These are phyloP conservation scores for Penicillium concentricum DNA, from an alignment of 2,329 filamentous ascomycete species.

Conservation along the genomic window DNA sequence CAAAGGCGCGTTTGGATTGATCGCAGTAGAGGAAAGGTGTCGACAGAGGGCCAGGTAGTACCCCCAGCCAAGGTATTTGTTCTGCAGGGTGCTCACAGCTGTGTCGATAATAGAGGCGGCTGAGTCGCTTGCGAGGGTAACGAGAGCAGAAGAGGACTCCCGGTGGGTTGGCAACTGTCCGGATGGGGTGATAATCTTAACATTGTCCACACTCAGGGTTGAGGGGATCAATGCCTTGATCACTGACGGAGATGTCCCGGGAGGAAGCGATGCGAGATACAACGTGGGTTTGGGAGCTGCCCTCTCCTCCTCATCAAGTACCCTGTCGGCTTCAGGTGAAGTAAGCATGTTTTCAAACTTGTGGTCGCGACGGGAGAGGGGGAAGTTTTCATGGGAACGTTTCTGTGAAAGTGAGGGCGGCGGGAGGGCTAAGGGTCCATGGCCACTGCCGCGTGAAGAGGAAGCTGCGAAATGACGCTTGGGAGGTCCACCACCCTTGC, in stretches of 20 bases:
- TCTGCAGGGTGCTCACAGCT: conserved; percentile 74
- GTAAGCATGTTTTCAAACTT: conserved; percentile 41
- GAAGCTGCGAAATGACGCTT: conserved; percentile 63
- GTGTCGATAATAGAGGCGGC: conserved; percentile 80
- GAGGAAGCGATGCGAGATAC: conserved; percentile 55
- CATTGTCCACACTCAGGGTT: conserved; percentile 66
- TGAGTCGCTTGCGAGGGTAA: conserved; percentile 76
- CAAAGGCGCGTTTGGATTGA: conserved; percentile 56
- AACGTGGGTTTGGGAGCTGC: conserved; percentile 56
- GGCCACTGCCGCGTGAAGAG: conserved; percentile 49
- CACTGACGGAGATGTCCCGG: conserved; percentile 50
- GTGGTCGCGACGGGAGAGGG: conserved; percentile 41
- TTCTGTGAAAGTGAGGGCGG: conserved; percentile 44
- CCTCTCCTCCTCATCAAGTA: conserved; percentile 45
- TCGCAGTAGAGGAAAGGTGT: conserved; percentile 74
- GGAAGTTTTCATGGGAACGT: conserved; percentile 44
- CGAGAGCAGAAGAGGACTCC: conserved; percentile 73
- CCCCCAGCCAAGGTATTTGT: conserved; percentile 80
- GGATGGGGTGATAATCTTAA: conserved; percentile 66
- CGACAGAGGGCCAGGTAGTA: conserved; percentile 77
- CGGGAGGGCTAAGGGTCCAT: conserved; percentile 49
- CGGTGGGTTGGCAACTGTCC: conserved; percentile 55
- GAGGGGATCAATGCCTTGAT: conserved; percentile 52
- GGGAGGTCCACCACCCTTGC: conserved; percentile 39
- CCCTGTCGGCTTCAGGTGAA: conserved; percentile 46